Base-by-base conservation (phyloP, 208 protist genomes). In the Leishmania martiniquensis region DNA sequence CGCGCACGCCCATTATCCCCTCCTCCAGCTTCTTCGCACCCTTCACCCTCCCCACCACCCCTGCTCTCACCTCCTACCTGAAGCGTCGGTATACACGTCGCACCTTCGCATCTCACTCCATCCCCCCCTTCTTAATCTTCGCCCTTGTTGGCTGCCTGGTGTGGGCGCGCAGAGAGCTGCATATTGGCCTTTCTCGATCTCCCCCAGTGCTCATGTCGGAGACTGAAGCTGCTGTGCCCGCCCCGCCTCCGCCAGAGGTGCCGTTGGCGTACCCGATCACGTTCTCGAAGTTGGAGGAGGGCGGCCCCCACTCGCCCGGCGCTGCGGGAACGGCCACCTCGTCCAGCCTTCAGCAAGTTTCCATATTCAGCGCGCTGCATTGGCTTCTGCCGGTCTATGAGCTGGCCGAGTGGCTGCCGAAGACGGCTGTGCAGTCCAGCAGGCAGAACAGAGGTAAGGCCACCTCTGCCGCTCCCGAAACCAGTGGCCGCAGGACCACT, bases 351-450 rank as follows among this genome's bases (percentile, higher is more conserved):
- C 65, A 79, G 29, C 72, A 84, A 15, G 82, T 94, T 17, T 81
- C 75, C 7, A 79, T 94, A 51, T 94, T 94, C 72, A 89, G 52
- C 32, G 81, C 86, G 1, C 79, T 92, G 20, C 76, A 83, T 54
- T 94, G 87, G 87, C 79, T 94, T 10, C 67, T 87, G 25, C 87
- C 90, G 5, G 34, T 94, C 29, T 94, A 87, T 63, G 85, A 90
- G 42, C 73, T 92, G 17, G 90, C 87, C 1, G 86, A 80, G 29
- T 94, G 86, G 87, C 25, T 91, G 5, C 78, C 76, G 10, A 84
- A 77, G 57, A 44, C 65, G 10, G 25, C 77, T n/a, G 57, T 62
- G 29, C 32, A 32, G 15, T 60, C 32, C 54, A 68, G 51, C 34
- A 60, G 39, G 20, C 78, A 76, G 32, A 76, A 13, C 22, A 54